Base-by-base conservation (phyloP, 352 stramenopile genomes). In the Globisporangium radiosum region DNA sequence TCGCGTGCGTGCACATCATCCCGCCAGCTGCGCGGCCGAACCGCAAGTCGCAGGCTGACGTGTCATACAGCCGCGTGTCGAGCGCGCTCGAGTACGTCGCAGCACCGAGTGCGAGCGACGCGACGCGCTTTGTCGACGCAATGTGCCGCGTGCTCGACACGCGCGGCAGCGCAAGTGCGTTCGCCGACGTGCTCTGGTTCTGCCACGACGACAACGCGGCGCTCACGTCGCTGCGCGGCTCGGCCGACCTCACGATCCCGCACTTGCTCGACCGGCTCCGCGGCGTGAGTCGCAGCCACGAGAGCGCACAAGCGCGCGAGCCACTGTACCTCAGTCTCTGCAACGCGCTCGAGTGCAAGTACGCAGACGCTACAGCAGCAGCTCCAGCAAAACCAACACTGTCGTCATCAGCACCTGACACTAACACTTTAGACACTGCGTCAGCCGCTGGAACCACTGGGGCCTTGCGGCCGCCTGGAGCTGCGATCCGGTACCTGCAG, bases 1-100 rank as follows among this genome's bases (percentile, higher is more conserved):
- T 94, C 38, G 78, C 76, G 17, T 78, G 70, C 56, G 56, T 90
- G 13, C 83, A 87, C 57, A 77, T 94, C 54, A 78, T 90, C 39
- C 84, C 84, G 39, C 84, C 84, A 55, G 82, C 84, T 0, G 85
- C 84, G n/a, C 72, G 83, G 44, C 84, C 84, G 14, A 92, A 89
- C 49, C 80, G 84, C 57, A 89, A 86, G 54, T 90, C 82, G 9
- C 84, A 94, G 45, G 84, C 84, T 1, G 84, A 94, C 56, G 80
- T 91, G n/a, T 90, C 84, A 33, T 94, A 92, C 67, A 88, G 73
- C 43, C 79, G 84, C 53, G 78, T 94, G 2, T 90, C 79, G 5
- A 78, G 74, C 49, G 73, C 75, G 13, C 70, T 92, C 8, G 84
- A 94, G 69, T 90, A 82, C 53, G 68, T 94, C 49, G 75, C 81